Evolutionary conservation across 495 filamentous ascomycete species (phyloP), one percentile per base, ranked within the genome.

Genomic region (Hypoxylon cercidicola): DNA sequence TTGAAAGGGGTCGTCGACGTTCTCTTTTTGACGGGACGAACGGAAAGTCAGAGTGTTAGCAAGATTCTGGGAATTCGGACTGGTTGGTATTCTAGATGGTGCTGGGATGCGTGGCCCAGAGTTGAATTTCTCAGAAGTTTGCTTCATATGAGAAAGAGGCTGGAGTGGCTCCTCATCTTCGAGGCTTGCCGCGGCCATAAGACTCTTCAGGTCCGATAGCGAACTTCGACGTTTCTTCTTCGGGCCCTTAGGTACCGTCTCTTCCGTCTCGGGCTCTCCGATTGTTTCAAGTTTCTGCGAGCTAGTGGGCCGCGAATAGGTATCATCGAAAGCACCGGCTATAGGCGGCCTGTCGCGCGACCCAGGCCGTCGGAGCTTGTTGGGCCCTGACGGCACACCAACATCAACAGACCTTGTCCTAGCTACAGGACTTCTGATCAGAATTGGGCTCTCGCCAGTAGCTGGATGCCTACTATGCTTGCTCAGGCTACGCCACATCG

Each of bases 161-260:
- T 76, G 75, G 43, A 78, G 56, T 0, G 77, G 66, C 23, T 74
- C 72, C 23, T 74, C 72, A 37, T 78, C 79, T 44, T 79, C 79
- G 7, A 85, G 65, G 41, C 71, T 81, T 8, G 80, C 70, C 8
- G 76, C 71, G 11, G 75, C 80, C 72, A 89, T 85, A 4, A 83
- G 78, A 40, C 79, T 81, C 70, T 91, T 90, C 23, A 99, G 79
- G 71, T 99, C 95, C 13, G 93, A 96, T 19, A 99, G 77, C 19
- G 94, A 97, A 75, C 93, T 97, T 66, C 95, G 88, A 61, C 95
- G 83, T 78, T 96, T 97, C 77, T 89, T 92, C 66, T 88, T 83
- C 71, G 82, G 59, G 32, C 79, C 69, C 55, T 81, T 85, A 28
- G 67, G 60, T n/a, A 72, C 62, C 0, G 66, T 53, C 39, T 75